A percentile compares a stretch with the other conserved stretches of the same genome.
Conservation (phyloP, 345 rosid genomes). For the Orychophragmus violaceus region DNA sequence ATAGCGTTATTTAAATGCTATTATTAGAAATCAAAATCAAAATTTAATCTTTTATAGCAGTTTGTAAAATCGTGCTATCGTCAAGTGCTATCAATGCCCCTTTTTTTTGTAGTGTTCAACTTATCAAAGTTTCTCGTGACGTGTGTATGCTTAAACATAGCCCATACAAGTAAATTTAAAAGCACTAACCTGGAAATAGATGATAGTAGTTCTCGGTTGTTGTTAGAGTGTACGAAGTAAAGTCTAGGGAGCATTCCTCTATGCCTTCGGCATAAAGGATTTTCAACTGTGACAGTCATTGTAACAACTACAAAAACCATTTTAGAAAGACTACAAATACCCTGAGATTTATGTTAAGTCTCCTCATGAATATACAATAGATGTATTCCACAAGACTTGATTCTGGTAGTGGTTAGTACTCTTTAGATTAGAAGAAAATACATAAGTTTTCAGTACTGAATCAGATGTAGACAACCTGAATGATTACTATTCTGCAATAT, state of each 20-base stretch:
- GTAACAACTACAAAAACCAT: slow-evolving; percentile 28
- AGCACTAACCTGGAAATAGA: slow-evolving; percentile 76
- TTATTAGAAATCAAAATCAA: too few relatives aligned
- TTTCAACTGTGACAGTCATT: slow-evolving; percentile 94
- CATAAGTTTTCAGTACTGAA: background rate
- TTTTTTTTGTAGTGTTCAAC: too few relatives aligned
- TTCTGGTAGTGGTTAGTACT: background rate
- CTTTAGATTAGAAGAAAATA: background rate
- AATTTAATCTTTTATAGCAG: too few relatives aligned
- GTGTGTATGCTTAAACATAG: background rate
- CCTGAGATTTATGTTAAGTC: background rate
- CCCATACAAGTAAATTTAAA: background rate
- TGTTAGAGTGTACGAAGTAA: slow-evolving; percentile 86
- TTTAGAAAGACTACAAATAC: background rate
- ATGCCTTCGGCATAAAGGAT: slow-evolving; percentile 87
- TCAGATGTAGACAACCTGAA: background rate
- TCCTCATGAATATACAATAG: background rate
- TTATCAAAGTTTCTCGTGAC: background rate
- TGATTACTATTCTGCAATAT: background rate
- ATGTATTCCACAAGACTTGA: slow-evolving; percentile 3
- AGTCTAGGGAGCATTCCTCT: slow-evolving; percentile 81
- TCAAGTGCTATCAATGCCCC: too few relatives aligned
- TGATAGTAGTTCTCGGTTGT: slow-evolving; percentile 72
- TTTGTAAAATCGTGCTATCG: too few relatives aligned
- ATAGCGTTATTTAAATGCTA: too few relatives aligned